phyloP scores from a whole-genome alignment of 2,329 filamentous ascomycete genomes.

The Ophiostoma tasmaniense region DNA sequence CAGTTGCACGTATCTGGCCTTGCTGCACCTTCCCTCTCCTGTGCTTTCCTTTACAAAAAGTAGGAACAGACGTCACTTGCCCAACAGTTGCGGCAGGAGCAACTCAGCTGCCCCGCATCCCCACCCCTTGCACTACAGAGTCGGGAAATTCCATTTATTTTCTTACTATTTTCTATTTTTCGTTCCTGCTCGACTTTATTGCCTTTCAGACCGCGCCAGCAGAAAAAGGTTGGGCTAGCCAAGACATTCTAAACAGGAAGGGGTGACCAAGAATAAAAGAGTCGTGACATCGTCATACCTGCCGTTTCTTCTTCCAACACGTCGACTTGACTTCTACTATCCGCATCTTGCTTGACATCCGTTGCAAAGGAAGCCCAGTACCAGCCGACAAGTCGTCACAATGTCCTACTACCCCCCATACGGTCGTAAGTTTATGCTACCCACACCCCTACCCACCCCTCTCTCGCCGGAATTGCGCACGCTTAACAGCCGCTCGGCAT shows the following conservation, averaged over 20 bases:
- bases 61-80: neutral
- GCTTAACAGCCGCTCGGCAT: neutral
- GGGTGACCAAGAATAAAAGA: neutral
- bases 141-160: neutral
- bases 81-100: neutral
- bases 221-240: neutral
- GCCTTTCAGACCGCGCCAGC: neutral
- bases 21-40: neutral
- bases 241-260: neutral
- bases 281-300: neutral
- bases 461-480: neutral
- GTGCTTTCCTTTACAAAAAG: neutral
- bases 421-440: slow-evolving; percentile 26
- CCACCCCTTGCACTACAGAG: neutral
- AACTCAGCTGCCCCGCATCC: slow-evolving; percentile 6
- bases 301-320: neutral
- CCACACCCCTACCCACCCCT: neutral
- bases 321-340: neutral
- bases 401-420: slow-evolving; percentile 34
- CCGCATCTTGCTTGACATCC: neutral
- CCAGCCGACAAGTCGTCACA: neutral
- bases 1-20: neutral
- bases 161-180: neutral
- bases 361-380: neutral
- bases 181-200: neutral